Base-by-base conservation (phyloP, 2,329 filamentous ascomycete species). In the Cladosporium sp. region DNA sequence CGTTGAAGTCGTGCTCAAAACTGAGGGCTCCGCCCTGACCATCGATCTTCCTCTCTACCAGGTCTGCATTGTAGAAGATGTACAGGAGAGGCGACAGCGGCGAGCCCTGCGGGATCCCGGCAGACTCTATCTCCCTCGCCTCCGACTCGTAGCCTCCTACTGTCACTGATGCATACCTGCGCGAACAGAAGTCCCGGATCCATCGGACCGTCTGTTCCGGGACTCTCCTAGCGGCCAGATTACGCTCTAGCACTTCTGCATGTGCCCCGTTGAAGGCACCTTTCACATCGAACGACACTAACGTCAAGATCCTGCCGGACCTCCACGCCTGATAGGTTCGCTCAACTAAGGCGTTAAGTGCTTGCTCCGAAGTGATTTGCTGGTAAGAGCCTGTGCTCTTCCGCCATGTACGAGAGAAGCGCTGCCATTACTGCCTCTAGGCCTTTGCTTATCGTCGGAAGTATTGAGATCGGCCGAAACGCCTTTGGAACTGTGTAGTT, bases 1-100 rank as follows among this genome's bases (percentile, higher is more conserved):
- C 60, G 28, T 52, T 63, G 34, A 36, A 63, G 47, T 54, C 60
- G 60, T 63, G 47, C 4, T 54, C 28, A 32, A 54, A 63, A 14
- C 47, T 47, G 26, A 63, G 73, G 7, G 69, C 67, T 18, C 69
- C 70, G 32, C 69, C 65, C 44, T 69, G 51, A 38, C 67, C 61
- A 32, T 63, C 47, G 26, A 63, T 63, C 11, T 12, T n/a, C 18
- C 41, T 18, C 47, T 63, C 28, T 12, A 63, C 60, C 3, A 59
- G 36, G 26, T 59, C 34, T 8, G 59, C 71, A 32, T 76, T 78
- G 65, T 75, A 78, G 72, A 75, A 75, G 41, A 78, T 65, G 68
- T 73, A 77, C 28, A 77, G 69, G 41, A 77, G 75, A 28, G 71
- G 74, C 15, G 68, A 77, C 1, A 77, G 70, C 32, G 68, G 74